phyloP scores from a whole-genome alignment of 768 basidiomycete genomes.

The Coprinopsis strossmayeri region DNA sequence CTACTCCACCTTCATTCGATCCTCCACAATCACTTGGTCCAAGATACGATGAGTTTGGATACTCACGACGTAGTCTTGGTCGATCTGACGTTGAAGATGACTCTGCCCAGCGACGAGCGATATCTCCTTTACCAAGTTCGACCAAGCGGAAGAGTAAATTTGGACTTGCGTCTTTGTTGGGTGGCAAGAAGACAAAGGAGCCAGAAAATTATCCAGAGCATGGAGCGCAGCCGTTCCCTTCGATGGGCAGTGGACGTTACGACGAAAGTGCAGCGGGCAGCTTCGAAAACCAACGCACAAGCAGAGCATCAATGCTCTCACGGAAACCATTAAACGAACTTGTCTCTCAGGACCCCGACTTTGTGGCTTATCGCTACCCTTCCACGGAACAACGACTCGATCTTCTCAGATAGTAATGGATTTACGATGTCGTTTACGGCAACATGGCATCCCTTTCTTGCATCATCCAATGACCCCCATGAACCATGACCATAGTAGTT shows the following conservation, averaged over 20 bases:
- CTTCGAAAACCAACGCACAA: conserved; percentile 22
- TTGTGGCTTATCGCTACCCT: conserved; percentile 84
- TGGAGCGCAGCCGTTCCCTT: conserved; percentile 41
- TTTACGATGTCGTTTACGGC: background rate
- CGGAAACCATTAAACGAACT: conserved; percentile 71
- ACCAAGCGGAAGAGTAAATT: conserved; percentile 71
- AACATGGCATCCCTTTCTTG: background rate
- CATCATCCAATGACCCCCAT: too few relatives aligned
- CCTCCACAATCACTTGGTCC: conserved; percentile 29
- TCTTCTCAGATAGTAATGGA: conserved; percentile 33
- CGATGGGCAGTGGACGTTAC: conserved; percentile 21
- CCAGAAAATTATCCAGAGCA: conserved; percentile 26
- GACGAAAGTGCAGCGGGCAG: conserved; percentile 1
- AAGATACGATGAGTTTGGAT: conserved; percentile 69
- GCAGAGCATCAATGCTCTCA: conserved; percentile 59
- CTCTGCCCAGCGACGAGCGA: conserved; percentile 15
- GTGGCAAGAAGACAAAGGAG: conserved; percentile 38
- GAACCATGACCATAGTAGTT: background rate
- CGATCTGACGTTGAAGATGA: conserved; percentile 28
- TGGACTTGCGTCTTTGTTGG: conserved; percentile 60
- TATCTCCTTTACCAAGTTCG: conserved; percentile 26
- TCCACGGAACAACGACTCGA: conserved; percentile 67
- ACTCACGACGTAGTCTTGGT: conserved; percentile 55
- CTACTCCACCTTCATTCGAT: conserved; percentile 39
- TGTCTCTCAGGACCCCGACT: conserved; percentile 80